phyloP scores from a whole-genome alignment of 176 grass and related monocot genomes.

The Chloris gayana region DNA sequence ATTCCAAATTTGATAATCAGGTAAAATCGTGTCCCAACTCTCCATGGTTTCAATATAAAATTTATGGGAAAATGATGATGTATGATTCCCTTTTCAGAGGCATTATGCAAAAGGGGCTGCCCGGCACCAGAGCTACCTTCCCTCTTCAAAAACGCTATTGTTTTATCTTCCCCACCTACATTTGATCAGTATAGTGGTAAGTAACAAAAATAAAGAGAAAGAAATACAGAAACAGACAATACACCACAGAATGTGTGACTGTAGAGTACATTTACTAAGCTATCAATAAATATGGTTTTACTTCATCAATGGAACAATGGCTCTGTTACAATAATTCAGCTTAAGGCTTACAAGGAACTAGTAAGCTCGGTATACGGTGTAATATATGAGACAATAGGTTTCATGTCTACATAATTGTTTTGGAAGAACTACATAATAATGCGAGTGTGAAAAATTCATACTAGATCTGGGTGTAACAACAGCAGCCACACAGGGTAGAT shows the following conservation, averaged over 20 bases:
- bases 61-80: slow-evolving; percentile 97
- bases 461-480: slow-evolving; percentile 14
- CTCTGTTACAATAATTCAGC: slow-evolving; percentile 1
- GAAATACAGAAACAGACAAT: background rate
- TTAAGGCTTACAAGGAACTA: background rate
- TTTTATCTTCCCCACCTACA: slow-evolving; percentile 93
- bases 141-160: slow-evolving; percentile 90
- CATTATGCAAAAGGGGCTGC: slow-evolving; percentile 65
- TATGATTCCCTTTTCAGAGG: slow-evolving; percentile 78
- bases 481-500: background rate
- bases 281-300: slow-evolving; percentile 17
- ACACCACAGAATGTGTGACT: background rate
- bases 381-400: background rate
- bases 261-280: background rate
- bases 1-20: slow-evolving; percentile 94
- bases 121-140: slow-evolving; percentile 68
- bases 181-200: slow-evolving; percentile 37
- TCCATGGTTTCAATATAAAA: slow-evolving; percentile 87
- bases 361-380: background rate
- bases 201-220: slow-evolving; percentile 9
- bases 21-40: slow-evolving; percentile 76
- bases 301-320: background rate
- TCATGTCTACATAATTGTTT: background rate
- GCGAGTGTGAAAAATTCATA: background rate
- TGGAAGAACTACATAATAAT: slow-evolving; percentile 8